These are phyloP conservation scores for Diaporthe sp. DNA, from an alignment of 2,329 filamentous ascomycete species.

Conservation along the genomic window DNA sequence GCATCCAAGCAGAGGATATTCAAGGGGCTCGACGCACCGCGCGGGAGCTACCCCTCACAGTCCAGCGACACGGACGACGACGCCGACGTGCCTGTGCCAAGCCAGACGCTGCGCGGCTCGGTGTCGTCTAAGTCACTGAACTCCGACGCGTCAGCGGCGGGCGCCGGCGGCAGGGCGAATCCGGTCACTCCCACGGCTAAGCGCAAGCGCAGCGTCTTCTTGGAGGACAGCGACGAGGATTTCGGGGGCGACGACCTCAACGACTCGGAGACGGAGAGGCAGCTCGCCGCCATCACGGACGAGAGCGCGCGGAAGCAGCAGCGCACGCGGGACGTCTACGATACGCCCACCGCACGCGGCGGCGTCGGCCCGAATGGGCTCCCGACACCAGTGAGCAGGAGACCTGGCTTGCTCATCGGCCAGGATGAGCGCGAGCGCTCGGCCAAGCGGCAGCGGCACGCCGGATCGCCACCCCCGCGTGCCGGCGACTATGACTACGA, in stretches of 20 bases:
- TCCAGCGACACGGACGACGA: conserved; percentile 34
- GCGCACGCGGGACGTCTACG: conserved; percentile 38
- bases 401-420: conserved; percentile 35
- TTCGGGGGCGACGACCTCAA: conserved; percentile 48
- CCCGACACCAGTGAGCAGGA: conserved; percentile 47
- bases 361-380: conserved; percentile 39
- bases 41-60: neutral
- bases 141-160: neutral
- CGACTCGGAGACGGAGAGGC: conserved; percentile 54
- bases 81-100: neutral
- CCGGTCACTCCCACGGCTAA: conserved; percentile 44
- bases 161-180: neutral
- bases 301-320: conserved; percentile 47
- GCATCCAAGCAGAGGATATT: conserved; percentile 32
- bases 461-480: neutral
- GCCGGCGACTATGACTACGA: neutral
- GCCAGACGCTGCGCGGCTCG: conserved; percentile 26
- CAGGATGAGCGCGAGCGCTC: conserved; percentile 33
- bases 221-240: conserved; percentile 43
- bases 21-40: conserved; percentile 22
- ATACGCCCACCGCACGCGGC: conserved; percentile 45
- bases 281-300: conserved; percentile 53
- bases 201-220: conserved; percentile 45
- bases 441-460: conserved; percentile 36
- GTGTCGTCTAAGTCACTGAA: neutral